Conservation (phyloP, 2,329 filamentous ascomycete genomes). For the Pyrenophora seminiperda region DNA sequence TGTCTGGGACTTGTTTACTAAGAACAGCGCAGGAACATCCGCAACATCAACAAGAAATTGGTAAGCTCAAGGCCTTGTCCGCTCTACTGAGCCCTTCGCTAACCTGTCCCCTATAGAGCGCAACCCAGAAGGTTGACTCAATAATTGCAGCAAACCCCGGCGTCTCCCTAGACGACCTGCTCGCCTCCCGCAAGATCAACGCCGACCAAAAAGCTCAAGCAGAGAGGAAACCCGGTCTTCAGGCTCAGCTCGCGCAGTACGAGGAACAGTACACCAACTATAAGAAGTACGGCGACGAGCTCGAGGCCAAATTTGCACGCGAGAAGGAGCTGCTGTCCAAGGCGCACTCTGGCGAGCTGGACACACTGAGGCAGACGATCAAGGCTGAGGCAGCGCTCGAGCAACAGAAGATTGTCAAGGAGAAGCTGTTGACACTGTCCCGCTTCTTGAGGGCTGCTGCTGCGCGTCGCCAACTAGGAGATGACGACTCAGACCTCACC, state of each 20-base stretch:
- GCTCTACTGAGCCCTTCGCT: slow-evolving; percentile 22
- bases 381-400: slow-evolving; percentile 59
- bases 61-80: slow-evolving; percentile 59
- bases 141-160: slow-evolving; percentile 71
- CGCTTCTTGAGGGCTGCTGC: slow-evolving; percentile 82
- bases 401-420: slow-evolving; percentile 57
- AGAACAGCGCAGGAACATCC: slow-evolving; percentile 70
- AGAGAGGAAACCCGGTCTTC: slow-evolving; percentile 75
- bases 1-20: slow-evolving; percentile 18
- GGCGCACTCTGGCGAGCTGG: slow-evolving; percentile 62
- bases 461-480: slow-evolving; percentile 72
- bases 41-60: slow-evolving; percentile 93
- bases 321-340: slow-evolving; percentile 63
- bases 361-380: slow-evolving; percentile 60
- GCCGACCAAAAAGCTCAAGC: slow-evolving; percentile 77
- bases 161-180: slow-evolving; percentile 74
- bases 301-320: slow-evolving; percentile 63
- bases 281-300: slow-evolving; percentile 76
- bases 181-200: slow-evolving; percentile 75
- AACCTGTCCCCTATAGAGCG: slow-evolving; percentile 56
- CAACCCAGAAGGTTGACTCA: slow-evolving; percentile 72
- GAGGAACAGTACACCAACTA: slow-evolving; percentile 77
- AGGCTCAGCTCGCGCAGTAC: slow-evolving; percentile 69
- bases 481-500: slow-evolving; percentile 74
- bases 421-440: slow-evolving; percentile 72